Conservation (phyloP, 2,329 filamentous ascomycete species). For the Pyrenophora teres region DNA sequence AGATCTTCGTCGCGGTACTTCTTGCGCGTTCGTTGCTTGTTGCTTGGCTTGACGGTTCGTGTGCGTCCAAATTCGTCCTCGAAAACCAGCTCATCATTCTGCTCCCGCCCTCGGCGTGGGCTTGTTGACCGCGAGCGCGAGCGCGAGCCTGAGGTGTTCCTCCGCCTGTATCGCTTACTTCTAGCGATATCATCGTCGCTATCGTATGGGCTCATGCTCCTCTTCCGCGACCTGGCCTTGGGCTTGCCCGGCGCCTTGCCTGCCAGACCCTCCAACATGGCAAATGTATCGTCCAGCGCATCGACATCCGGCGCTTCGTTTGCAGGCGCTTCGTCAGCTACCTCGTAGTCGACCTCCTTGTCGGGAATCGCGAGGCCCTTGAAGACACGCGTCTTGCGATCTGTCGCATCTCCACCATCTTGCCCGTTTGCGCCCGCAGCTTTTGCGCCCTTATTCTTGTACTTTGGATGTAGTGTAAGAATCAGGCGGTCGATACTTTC, state of each 20-base stretch:
- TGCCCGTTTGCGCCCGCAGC: slow-evolving; percentile 48
- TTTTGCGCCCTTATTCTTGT: slow-evolving; percentile 62
- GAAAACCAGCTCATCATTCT: slow-evolving; percentile 58
- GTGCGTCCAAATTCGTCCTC: slow-evolving; percentile 64
- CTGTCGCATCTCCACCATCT: slow-evolving; percentile 59
- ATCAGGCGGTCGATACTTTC: slow-evolving; percentile 92
- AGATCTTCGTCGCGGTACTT: slow-evolving; percentile 51
- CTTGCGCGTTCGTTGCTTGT: slow-evolving; percentile 48
- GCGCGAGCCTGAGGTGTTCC: slow-evolving; percentile 57
- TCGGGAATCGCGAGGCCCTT: slow-evolving; percentile 88
- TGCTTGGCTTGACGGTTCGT: slow-evolving; percentile 48
- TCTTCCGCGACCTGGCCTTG: slow-evolving; percentile 59
- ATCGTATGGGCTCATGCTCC: slow-evolving; percentile 62
- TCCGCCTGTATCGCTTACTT: slow-evolving; percentile 51
- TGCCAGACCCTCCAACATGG: slow-evolving; percentile 84
- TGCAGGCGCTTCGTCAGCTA: slow-evolving; percentile 53
- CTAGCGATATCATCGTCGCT: slow-evolving; percentile 51
- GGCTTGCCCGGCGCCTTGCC: slow-evolving; percentile 47
- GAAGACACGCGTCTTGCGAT: slow-evolving; percentile 86
- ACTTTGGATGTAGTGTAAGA: slow-evolving; percentile 85
- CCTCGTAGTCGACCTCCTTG: slow-evolving; percentile 61
- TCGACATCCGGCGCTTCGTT: slow-evolving; percentile 57
- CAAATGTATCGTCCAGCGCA: slow-evolving; percentile 90
- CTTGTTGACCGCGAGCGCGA: slow-evolving; percentile 53
- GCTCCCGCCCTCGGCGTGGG: slow-evolving; percentile 52